Evolutionary conservation across 805 yeast species (phyloP), one percentile per base, ranked within the genome.

Genomic region (Spathaspora gorwiae): DNA sequence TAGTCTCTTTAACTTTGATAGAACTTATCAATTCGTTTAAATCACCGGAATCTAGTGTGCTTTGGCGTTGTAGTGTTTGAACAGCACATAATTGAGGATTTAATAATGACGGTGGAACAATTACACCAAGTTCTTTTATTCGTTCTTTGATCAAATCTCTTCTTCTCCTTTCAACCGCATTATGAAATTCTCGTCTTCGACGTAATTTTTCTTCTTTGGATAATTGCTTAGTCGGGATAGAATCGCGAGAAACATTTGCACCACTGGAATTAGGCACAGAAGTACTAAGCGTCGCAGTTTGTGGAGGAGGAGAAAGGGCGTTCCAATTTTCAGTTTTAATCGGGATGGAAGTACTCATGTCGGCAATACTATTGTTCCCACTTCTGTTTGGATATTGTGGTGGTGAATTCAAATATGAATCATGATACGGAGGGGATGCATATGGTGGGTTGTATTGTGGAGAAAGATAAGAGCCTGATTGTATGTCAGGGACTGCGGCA

Each of bases 131-230:
- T 54, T 88, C 96, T 59, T 85, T 84, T 50, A 90, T 90, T 55
- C 87, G 81, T 57, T 87, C 95, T 61, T 90, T 90, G 57, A 90
- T 90, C 54, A 88, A 73, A 62, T 92, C 98, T 50, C 98, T 75
- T 59, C 98, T 77, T 54, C 96, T 75, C 55, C 97, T 76, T 64
- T 90, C 98, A 5, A 90, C 97, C 1, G 96, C 96, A 60, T 90
- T 90, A 63, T 90, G 98, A 50, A 89, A 83, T 59, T 90, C 96
- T 48, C 96, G 70, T 50, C 96, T 76, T 50, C 96, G 75, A 49
- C 81, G 78, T 44, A 86, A 62, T 57, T 85, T 86, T 47, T 84
- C 89, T 43, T 85, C 95, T 56, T 80, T 81, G 4, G 77, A 64
- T 50, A 72, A 55, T 45, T 64, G 72, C 45, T 66, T 69, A 3